Percentiles rank a stretch among this genome's conserved stretches.
These are phyloP conservation scores for Rhynchospora tenuis DNA, from an alignment of 176 grass and related monocot genomes.

Conservation along the genomic window DNA sequence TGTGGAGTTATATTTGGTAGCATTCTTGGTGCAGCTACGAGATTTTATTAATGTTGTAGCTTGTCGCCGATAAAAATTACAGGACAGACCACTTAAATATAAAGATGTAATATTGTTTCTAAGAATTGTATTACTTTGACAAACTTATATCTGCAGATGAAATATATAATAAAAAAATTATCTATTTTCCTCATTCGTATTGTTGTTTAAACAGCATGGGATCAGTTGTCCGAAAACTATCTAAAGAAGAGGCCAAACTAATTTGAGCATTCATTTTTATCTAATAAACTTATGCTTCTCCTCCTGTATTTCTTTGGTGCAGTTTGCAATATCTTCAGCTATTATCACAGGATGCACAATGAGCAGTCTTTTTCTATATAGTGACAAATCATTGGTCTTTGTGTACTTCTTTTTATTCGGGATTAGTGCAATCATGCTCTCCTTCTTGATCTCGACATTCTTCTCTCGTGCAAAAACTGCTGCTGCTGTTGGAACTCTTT, in stretches of 20 bases:
- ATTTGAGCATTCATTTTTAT: neutral
- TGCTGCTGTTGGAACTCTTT: constrained; percentile 45
- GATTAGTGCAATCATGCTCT: constrained; percentile 40
- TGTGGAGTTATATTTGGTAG: neutral
- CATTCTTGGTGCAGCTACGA: neutral
- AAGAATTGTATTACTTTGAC: neutral
- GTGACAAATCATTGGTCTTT: constrained; percentile 47
- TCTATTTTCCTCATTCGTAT: neutral
- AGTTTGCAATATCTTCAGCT: constrained; percentile 56
- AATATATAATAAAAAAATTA: neutral
- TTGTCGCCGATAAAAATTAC: neutral
- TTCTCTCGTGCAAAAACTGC: constrained; percentile 51
- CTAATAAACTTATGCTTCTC: neutral
- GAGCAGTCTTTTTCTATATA: constrained; percentile 43
- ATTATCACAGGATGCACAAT: constrained; percentile 44
- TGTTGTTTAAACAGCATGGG: neutral
- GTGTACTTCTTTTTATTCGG: constrained; percentile 40
- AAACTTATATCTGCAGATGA: neutral
- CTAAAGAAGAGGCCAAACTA: neutral
- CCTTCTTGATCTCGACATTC: constrained; percentile 43
- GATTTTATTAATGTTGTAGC: neutral
- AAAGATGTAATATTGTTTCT: no score
- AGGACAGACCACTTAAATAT: neutral
- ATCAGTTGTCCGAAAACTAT: neutral
- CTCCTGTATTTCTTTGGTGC: constrained; percentile 10